These are phyloP conservation scores for Xylariaceae sp. DNA, from an alignment of 2,329 filamentous ascomycete species.

Conservation along the genomic window DNA sequence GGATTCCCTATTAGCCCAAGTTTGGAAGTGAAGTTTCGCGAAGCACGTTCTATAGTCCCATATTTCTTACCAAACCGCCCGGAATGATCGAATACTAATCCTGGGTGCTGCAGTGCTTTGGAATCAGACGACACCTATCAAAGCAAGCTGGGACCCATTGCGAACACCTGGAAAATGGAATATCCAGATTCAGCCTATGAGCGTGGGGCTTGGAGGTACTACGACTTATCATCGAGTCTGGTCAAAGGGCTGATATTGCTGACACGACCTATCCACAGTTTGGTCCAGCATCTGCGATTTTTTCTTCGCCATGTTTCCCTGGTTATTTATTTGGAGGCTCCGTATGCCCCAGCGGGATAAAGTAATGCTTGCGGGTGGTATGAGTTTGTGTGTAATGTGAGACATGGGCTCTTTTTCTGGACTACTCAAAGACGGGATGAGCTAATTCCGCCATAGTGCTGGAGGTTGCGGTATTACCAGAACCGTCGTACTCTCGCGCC, in stretches of 20 bases:
- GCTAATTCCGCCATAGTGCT: slow-evolving; percentile 30
- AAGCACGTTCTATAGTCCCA: too few relatives aligned
- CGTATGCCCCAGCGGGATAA: slow-evolving; percentile 34
- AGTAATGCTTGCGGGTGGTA: slow-evolving; percentile 32
- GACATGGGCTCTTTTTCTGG: slow-evolving; percentile 3
- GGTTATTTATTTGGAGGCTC: slow-evolving; percentile 33
- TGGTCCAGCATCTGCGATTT: slow-evolving; percentile 41
- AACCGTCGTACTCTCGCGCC: slow-evolving; percentile 30
- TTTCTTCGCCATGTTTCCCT: slow-evolving; percentile 33
- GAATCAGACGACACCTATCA: slow-evolving; percentile 42
- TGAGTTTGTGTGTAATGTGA: slow-evolving; percentile 36
- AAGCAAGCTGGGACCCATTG: slow-evolving; percentile 41
- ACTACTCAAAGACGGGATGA: too few relatives aligned
- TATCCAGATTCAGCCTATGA: slow-evolving; percentile 41
- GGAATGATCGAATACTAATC: not conserved
- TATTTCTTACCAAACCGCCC: not conserved
- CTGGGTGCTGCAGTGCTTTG: slow-evolving; percentile 34
- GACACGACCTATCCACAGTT: slow-evolving; percentile 32
- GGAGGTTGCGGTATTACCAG: slow-evolving; percentile 40
- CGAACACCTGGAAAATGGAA: slow-evolving; percentile 41
- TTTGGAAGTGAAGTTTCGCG: too few relatives aligned
- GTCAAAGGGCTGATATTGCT: slow-evolving; percentile 16
- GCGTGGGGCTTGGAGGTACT: slow-evolving; percentile 40
- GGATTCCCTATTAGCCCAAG: too few relatives aligned
- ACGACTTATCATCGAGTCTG: not conserved